These are phyloP conservation scores for Starmerella apicola DNA, from an alignment of 805 yeast genomes.

Conservation along the genomic window DNA sequence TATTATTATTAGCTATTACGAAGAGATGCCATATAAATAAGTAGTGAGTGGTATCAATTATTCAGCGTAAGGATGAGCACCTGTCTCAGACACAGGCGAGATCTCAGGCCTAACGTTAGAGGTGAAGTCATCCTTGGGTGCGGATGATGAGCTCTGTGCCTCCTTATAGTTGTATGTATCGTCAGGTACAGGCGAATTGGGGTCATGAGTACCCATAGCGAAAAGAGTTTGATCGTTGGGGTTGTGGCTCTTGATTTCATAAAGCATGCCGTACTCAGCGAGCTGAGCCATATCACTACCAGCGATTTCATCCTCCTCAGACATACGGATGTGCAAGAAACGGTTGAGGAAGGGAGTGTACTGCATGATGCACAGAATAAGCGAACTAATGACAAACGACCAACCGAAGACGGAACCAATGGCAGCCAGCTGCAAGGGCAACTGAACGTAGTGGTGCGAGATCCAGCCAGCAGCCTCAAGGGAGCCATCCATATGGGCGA, in stretches of 20 bases:
- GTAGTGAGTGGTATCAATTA: neutral
- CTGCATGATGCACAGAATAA: slow-evolving; percentile 61
- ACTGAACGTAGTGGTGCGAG: slow-evolving; percentile 76
- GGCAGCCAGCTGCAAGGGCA: slow-evolving; percentile 90
- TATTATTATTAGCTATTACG: too few relatives aligned
- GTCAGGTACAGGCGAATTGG: slow-evolving; percentile 7
- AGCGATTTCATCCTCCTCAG: slow-evolving; percentile 76
- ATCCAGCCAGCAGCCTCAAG: slow-evolving; percentile 78
- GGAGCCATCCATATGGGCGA: slow-evolving; percentile 66
- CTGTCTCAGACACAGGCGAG: neutral
- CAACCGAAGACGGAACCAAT: slow-evolving; percentile 59
- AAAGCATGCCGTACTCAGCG: slow-evolving; percentile 64
- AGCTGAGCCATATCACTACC: slow-evolving; percentile 87
- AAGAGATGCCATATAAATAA: too few relatives aligned
- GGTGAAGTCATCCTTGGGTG: neutral
- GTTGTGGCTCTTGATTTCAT: slow-evolving; percentile 11
- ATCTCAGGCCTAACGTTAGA: neutral
- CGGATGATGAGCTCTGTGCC: neutral
- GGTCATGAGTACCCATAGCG: slow-evolving; percentile 17
- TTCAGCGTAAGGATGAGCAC: neutral
- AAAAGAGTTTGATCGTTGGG: slow-evolving; percentile 10
- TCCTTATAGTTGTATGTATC: slow-evolving; percentile 13
- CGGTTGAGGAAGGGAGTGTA: slow-evolving; percentile 47
- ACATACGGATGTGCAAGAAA: slow-evolving; percentile 59
- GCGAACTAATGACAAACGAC: slow-evolving; percentile 66